Conservation (phyloP, 179 eudicot species). For the Heliamphora pulchella region DNA sequence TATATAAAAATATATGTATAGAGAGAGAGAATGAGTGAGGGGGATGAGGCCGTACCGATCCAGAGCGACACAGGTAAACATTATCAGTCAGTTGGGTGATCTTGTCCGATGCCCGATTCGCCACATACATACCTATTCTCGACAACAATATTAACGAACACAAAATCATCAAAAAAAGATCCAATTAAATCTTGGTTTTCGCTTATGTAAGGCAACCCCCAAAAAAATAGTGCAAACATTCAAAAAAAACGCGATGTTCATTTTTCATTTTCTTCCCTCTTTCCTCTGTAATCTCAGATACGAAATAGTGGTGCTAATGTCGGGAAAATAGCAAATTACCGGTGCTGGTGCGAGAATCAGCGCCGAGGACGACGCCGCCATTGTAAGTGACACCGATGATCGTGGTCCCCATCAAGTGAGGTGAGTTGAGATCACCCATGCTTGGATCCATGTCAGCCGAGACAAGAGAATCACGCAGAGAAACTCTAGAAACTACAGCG, state of each 20-base stretch:
- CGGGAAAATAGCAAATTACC: constrained; percentile 28
- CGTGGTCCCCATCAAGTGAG: constrained; percentile 90
- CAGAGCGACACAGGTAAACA: constrained; percentile 90
- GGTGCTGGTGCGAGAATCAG: constrained; percentile 97
- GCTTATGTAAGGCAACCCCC: too few species aligned
- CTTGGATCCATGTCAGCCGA: constrained; percentile 6
- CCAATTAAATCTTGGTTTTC: neutral
- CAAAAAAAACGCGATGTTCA: too few species aligned
- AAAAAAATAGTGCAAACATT: too few species aligned
- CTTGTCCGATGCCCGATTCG: constrained; percentile 97
- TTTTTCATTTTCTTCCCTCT: neutral
- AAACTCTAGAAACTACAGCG: too few species aligned
- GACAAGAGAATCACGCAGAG: too few species aligned
- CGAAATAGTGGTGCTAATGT: neutral
- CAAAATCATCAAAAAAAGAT: neutral
- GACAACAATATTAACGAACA: constrained; percentile 16
- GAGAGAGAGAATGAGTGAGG: constrained; percentile 1
- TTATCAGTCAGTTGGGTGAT: constrained; percentile 93
- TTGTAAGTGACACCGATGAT: constrained; percentile 90
- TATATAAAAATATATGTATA: neutral
- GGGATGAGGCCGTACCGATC: constrained; percentile 55
- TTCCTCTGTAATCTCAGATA: neutral
- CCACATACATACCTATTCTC: constrained; percentile 73
- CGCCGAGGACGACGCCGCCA: constrained; percentile 95
- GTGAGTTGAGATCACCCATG: constrained; percentile 33